These are phyloP conservation scores for Adansonia gregorii DNA, from an alignment of 441 rosid genomes.

Conservation along the genomic window DNA sequence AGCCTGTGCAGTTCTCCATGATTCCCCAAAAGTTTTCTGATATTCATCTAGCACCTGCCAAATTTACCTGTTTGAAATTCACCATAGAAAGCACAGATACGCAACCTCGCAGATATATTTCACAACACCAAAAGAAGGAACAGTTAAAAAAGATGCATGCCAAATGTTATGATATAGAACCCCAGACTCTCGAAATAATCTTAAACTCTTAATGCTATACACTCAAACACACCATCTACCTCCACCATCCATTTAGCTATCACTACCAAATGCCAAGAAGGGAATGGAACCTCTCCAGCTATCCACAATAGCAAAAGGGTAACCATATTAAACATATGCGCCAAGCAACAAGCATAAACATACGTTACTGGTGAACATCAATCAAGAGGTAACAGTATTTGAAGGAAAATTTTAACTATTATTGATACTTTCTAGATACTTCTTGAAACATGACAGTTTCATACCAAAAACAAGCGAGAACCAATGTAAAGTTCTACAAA, in stretches of 20 bases:
- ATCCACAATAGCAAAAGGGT: not conserved
- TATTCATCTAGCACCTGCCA: conserved; percentile 91
- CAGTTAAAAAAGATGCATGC: not conserved
- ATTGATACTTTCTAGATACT: not conserved
- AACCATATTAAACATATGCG: not conserved
- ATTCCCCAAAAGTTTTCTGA: conserved; percentile 85
- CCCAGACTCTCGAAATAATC: not conserved
- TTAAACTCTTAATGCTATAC: not conserved
- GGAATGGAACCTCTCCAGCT: not conserved
- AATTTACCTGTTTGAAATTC: conserved; percentile 14
- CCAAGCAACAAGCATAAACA: not conserved
- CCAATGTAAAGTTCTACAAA: not conserved
- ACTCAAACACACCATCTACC: not conserved
- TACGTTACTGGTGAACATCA: not conserved
- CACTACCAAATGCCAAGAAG: not conserved
- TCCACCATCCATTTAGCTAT: not conserved
- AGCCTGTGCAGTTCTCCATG: conserved; percentile 68
- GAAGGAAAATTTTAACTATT: not conserved
- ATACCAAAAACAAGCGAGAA: not conserved
- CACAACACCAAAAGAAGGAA: not conserved
- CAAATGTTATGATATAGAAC: too few relatives aligned
- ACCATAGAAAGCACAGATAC: conserved; percentile 14
- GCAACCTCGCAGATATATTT: not conserved
- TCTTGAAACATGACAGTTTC: not conserved
- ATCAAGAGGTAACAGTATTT: not conserved